Evolutionary conservation across 129 eudicot species (phyloP).

Genomic region (Flaveria brownii): DNA sequence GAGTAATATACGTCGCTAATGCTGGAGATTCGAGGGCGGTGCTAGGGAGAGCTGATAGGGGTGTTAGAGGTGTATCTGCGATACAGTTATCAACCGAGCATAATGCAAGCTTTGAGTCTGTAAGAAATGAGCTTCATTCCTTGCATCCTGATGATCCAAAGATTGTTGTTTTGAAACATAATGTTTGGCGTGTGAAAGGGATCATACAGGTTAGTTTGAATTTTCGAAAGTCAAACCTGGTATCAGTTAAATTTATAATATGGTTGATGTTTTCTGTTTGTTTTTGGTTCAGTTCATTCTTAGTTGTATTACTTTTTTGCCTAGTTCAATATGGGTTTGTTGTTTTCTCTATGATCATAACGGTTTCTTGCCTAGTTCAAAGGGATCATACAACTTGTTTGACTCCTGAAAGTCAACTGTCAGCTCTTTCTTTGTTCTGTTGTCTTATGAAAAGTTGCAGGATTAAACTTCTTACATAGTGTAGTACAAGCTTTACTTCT

Average conservation of each 20-base stretch:
- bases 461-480: background rate
- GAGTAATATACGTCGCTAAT: constrained; percentile 75
- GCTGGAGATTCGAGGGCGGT: constrained; percentile 96
- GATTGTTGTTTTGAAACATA: constrained; percentile 80
- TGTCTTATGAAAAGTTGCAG: background rate
- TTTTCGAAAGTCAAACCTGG: constrained; percentile 9
- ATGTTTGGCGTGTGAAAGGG: constrained; percentile 98
- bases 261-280: background rate
- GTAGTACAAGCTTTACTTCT: background rate
- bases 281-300: constrained; percentile 1
- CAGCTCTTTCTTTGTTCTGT: background rate
- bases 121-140: constrained; percentile 68
- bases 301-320: background rate
- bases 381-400: background rate
- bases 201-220: constrained; percentile 71
- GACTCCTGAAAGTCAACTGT: constrained; percentile 17
- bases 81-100: constrained; percentile 85
- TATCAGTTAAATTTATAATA: background rate
- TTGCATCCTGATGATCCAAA: constrained; percentile 82
- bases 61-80: constrained; percentile 62
- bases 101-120: constrained; percentile 70
- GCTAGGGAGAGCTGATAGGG: constrained; percentile 69
- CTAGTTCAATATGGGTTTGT: background rate
- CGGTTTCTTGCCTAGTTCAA: background rate
- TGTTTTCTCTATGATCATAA: constrained; percentile 12